phyloP scores from a whole-genome alignment of 2,329 filamentous ascomycete genomes.

The Monilinia laxa region DNA sequence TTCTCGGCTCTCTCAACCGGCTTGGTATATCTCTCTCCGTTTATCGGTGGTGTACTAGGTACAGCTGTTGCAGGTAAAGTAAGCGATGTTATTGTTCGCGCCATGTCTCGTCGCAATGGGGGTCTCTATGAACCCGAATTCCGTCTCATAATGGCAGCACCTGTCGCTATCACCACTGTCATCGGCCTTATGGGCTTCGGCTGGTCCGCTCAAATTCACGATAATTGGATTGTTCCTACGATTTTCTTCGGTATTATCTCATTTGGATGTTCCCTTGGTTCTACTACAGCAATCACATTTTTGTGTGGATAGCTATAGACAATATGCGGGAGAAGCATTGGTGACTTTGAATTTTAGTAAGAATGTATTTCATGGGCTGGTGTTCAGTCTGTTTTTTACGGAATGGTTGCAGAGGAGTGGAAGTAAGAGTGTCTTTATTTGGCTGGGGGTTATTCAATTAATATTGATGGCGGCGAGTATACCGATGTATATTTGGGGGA shows the following conservation, averaged over 20 bases:
- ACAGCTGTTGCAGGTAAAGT: conserved; percentile 87
- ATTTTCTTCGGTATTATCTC: conserved; percentile 90
- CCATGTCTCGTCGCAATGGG: conserved; percentile 81
- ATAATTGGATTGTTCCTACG: conserved; percentile 89
- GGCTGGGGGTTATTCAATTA: conserved; percentile 82
- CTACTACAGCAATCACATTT: conserved; percentile 94
- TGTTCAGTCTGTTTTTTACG: conserved; percentile 87
- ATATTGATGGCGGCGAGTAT: conserved; percentile 71
- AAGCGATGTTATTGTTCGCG: conserved; percentile 79
- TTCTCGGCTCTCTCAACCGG: conserved; percentile 81
- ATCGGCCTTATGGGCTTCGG: conserved; percentile 93
- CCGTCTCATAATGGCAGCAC: conserved; percentile 81
- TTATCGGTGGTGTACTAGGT: conserved; percentile 84
- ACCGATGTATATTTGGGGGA: conserved; percentile 93
- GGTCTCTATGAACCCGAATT: conserved; percentile 96
- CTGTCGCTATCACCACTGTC: conserved; percentile 73
- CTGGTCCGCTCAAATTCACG: conserved; percentile 76
- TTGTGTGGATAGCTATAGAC: conserved; percentile 86
- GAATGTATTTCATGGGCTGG: conserved; percentile 86
- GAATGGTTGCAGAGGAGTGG: conserved; percentile 77
- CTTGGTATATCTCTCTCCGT: conserved; percentile 85
- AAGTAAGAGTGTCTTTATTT: conserved; percentile 74
- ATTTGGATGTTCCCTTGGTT: conserved; percentile 87
- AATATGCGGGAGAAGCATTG: conserved; percentile 90
- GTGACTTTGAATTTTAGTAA: conserved; percentile 95